Conservation (phyloP, 495 filamentous ascomycete genomes). For the Baudoinia panamericana region DNA sequence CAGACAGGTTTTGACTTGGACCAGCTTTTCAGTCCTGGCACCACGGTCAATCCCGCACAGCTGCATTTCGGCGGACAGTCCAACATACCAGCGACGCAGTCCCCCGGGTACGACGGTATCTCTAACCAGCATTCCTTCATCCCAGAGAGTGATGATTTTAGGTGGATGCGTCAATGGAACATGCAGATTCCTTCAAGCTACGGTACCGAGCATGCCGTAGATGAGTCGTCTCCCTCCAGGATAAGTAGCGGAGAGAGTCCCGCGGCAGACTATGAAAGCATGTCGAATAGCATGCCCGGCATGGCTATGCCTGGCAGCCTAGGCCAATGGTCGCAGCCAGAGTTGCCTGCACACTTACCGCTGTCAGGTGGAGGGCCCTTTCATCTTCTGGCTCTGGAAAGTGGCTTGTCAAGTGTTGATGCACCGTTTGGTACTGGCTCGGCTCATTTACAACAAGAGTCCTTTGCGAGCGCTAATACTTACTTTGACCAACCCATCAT, state of each 20-base stretch:
- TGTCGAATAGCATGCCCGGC: conserved; percentile 10
- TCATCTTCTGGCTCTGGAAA: conserved; percentile 40
- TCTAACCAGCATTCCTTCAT: conserved; percentile 12
- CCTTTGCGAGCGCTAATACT: conserved; percentile 20
- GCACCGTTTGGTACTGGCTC: conserved; percentile 17
- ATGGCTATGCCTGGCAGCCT: conserved; percentile 3
- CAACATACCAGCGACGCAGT: conserved; percentile 53
- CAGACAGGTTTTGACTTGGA: conserved; percentile 57
- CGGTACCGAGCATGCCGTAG: conserved; percentile 62
- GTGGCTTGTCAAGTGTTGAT: conserved; percentile 26
- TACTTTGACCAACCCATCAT: conserved; percentile 23
- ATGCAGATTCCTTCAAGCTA: conserved; percentile 53
- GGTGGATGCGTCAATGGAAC: conserved; percentile 79
- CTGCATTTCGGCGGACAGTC: conserved; percentile 81
- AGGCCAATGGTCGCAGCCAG: conserved; percentile 13
- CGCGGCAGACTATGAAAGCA: conserved; percentile 8
- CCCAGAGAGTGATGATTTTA: conserved; percentile 54
- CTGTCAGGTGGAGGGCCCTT: conserved; percentile 31
- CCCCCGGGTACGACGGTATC: conserved; percentile 33
- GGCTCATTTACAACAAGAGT: conserved; percentile 22
- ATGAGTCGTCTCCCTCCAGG: conserved; percentile 75
- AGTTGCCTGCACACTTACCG: not conserved
- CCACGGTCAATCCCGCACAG: conserved; percentile 90
- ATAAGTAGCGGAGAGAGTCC: conserved; percentile 21
- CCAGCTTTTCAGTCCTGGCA: conserved; percentile 49